Percentiles rank a stretch among this genome's conserved stretches.
These are phyloP conservation scores for Kodamaea alishanica DNA, from an alignment of 1,139 yeast species.

Conservation along the genomic window DNA sequence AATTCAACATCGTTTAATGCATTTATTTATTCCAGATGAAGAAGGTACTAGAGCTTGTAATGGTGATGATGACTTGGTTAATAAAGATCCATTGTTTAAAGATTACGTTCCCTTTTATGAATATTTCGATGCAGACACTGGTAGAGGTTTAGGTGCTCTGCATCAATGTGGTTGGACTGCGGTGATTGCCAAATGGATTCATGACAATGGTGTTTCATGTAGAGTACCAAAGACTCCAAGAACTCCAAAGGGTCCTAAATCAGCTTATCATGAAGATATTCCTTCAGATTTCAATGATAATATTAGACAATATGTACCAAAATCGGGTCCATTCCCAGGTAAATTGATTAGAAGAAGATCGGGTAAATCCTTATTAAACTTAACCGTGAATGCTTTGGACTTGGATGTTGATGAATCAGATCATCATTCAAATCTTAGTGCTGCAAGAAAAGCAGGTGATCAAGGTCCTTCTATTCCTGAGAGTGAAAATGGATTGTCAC, in stretches of 20 bases:
- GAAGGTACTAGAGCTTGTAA: slow-evolving; percentile 75
- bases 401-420: slow-evolving; percentile 57
- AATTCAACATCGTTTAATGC: slow-evolving; percentile 81
- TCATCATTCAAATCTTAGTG: slow-evolving; percentile 18
- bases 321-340: slow-evolving; percentile 53
- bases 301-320: slow-evolving; percentile 35
- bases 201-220: slow-evolving; percentile 79
- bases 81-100: slow-evolving; percentile 69
- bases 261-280: slow-evolving; percentile 5
- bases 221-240: slow-evolving; percentile 51
- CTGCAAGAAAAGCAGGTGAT: slow-evolving; percentile 17
- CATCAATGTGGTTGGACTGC: slow-evolving; percentile 99
- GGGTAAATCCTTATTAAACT: slow-evolving; percentile 63
- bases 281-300: slow-evolving; percentile 33
- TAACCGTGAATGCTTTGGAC: slow-evolving; percentile 65
- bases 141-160: slow-evolving; percentile 91
- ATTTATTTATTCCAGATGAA: slow-evolving; percentile 70
- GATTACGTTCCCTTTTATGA: slow-evolving; percentile 83
- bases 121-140: slow-evolving; percentile 93
- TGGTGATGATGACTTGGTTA: slow-evolving; percentile 61
- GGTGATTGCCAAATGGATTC: slow-evolving; percentile 87
- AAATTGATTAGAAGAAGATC: slow-evolving; percentile 62
- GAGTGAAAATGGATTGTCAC: slow-evolving; percentile 27
- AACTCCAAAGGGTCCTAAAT: slow-evolving; percentile 28
- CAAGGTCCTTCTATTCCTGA: slow-evolving; percentile 22